Evolutionary conservation across 257 asterid genomes (phyloP).

Genomic region (Lavandula angustifolia): DNA sequence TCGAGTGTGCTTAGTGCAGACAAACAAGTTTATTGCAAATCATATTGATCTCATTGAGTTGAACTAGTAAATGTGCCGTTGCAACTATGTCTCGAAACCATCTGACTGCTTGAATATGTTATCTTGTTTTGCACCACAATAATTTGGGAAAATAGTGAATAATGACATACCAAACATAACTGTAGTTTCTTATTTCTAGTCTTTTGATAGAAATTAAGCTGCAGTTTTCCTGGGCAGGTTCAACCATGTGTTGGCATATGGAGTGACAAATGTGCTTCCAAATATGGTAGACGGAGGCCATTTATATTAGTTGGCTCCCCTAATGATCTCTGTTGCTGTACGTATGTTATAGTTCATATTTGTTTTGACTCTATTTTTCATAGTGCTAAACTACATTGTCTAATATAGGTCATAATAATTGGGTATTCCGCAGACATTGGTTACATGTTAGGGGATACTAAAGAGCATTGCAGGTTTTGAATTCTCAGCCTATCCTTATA

Average conservation of each 20-base stretch:
- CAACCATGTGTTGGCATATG: conserved; percentile 99
- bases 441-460: conserved; percentile 86
- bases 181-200: conserved; percentile 6
- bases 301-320: conserved; percentile 84
- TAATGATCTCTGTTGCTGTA: conserved; percentile 85
- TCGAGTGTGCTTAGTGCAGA: conserved; percentile 4
- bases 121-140: background rate
- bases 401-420: conserved; percentile 80
- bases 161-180: conserved; percentile 1
- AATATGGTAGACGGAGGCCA: conserved; percentile 91
- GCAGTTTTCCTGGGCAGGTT: conserved; percentile 54
- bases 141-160: background rate
- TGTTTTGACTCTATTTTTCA: conserved; percentile 23
- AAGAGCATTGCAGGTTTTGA: conserved; percentile 96
- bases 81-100: conserved; percentile 1
- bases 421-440: conserved; percentile 99
- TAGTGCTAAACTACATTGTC: conserved; percentile 45
- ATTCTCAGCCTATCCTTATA: conserved; percentile 27
- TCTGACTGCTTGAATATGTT: conserved; percentile 5
- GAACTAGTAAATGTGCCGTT: conserved; percentile 9
- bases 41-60: conserved; percentile 25
- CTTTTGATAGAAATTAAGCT: conserved; percentile 19
- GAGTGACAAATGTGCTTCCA: conserved; percentile 93
- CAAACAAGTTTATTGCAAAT: conserved; percentile 26
- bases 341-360: conserved; percentile 36